Evolutionary conservation across 768 basidiomycete species (phyloP).

Genomic region (Boletus fagicola): DNA sequence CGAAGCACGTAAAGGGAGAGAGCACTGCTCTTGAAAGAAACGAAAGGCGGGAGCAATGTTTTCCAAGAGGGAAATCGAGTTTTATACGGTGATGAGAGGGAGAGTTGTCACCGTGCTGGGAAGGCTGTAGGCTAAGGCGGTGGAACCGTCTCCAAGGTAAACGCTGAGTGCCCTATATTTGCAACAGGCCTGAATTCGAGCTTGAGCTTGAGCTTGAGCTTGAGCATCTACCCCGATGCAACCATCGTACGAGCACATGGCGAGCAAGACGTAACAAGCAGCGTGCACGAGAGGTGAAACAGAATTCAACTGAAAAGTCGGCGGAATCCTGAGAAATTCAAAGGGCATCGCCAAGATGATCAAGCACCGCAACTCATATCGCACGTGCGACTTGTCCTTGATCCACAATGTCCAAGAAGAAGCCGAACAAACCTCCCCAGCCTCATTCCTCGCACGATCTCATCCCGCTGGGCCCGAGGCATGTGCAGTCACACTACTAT

Average conservation of each 20-base stretch:
- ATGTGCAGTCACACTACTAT: constrained; percentile 39
- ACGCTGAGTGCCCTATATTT: not conserved
- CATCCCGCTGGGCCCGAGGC: constrained; percentile 53
- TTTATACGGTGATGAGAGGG: not conserved
- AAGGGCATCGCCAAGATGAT: too few species aligned
- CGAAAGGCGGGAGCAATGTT: not conserved
- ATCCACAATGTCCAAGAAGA: constrained; percentile 35
- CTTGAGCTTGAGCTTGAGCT: not conserved
- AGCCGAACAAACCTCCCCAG: constrained; percentile 11
- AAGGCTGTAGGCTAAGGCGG: not conserved
- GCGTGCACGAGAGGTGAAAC: not conserved
- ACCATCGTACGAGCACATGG: not conserved
- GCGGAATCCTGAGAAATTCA: too few species aligned
- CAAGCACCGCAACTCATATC: not conserved
- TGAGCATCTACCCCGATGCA: too few species aligned
- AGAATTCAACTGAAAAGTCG: too few species aligned
- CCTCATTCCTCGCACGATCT: constrained; percentile 41
- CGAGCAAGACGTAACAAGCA: not conserved
- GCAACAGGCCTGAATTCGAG: not conserved
- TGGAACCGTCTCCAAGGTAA: constrained; percentile 3
- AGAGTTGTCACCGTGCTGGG: not conserved
- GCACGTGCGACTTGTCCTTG: not conserved
- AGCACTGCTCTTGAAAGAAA: not conserved
- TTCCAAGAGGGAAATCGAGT: not conserved
- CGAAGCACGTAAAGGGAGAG: not conserved